These are phyloP conservation scores for Wakefieldia striispora DNA, from an alignment of 768 basidiomycete species.

Conservation along the genomic window DNA sequence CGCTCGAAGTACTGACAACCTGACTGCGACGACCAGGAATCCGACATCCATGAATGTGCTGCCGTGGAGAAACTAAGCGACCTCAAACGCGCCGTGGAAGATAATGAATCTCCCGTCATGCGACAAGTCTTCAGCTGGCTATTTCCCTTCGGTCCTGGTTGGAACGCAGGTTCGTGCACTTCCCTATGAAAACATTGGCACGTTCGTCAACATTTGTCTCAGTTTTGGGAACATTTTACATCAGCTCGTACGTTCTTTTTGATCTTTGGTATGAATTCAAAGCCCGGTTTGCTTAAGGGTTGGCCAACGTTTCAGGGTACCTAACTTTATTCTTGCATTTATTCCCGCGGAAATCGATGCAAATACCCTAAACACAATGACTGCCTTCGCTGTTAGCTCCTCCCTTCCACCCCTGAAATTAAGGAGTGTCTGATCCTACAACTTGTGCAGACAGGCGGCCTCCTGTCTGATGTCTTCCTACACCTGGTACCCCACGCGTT, in stretches of 20 bases:
- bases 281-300: constrained; percentile 16
- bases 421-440: constrained; percentile 17
- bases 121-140: constrained; percentile 75
- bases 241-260: constrained; percentile 75
- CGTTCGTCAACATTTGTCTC: constrained; percentile 21
- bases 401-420: constrained; percentile 3
- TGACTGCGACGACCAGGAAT: constrained; percentile 33
- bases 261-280: constrained; percentile 8
- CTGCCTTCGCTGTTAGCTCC: constrained; percentile 78
- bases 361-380: constrained; percentile 90
- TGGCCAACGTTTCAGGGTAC: constrained; percentile 54
- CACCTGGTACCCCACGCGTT: constrained; percentile 91
- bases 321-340: constrained; percentile 93
- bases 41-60: constrained; percentile 42
- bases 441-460: constrained; percentile 69
- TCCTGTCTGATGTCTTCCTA: constrained; percentile 90
- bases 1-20: constrained; percentile 7
- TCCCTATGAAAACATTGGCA: constrained; percentile 7
- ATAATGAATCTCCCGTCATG: constrained; percentile 69
- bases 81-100: constrained; percentile 62
- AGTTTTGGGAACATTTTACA: constrained; percentile 92
- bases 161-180: constrained; percentile 62
- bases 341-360: constrained; percentile 86
- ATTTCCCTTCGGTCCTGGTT: constrained; percentile 89
- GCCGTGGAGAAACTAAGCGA: constrained; percentile 48